A percentile compares a stretch with the other conserved stretches of the same genome.
Evolutionary conservation across 2,329 filamentous ascomycete genomes (phyloP).

Genomic region (Fusarium pseudoanthophilum): DNA sequence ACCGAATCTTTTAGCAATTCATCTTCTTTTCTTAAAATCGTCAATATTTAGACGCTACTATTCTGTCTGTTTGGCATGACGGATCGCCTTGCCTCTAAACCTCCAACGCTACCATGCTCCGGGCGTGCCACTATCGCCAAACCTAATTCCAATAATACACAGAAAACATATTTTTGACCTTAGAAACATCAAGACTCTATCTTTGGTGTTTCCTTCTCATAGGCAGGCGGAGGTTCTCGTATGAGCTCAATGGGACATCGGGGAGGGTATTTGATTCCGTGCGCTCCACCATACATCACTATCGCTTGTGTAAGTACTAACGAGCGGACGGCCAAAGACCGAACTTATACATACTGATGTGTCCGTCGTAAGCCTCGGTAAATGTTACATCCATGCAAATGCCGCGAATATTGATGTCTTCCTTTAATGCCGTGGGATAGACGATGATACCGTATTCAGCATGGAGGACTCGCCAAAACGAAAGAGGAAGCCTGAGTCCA

Average conservation of each 20-base stretch:
- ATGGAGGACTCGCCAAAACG: slow-evolving; percentile 53
- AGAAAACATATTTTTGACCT: background rate
- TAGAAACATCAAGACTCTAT: background rate
- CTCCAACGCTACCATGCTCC: slow-evolving; percentile 14
- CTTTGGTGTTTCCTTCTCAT: slow-evolving; percentile 42
- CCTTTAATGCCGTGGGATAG: slow-evolving; percentile 53
- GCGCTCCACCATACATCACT: slow-evolving; percentile 52
- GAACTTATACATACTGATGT: slow-evolving; percentile 47
- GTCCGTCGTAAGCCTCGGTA: slow-evolving; percentile 51
- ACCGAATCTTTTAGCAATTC: background rate
- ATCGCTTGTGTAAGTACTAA: slow-evolving; percentile 1
- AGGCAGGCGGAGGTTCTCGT: slow-evolving; percentile 51
- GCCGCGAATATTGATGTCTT: slow-evolving; percentile 49
- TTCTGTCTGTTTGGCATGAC: background rate
- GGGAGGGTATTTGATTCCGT: slow-evolving; percentile 45
- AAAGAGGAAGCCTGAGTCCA: slow-evolving; percentile 47
- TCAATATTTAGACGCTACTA: slow-evolving; percentile 14
- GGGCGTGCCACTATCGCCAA: slow-evolving; percentile 7
- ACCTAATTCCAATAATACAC: slow-evolving; percentile 12
- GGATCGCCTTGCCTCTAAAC: background rate
- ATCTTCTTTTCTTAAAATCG: slow-evolving; percentile 2
- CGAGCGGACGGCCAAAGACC: background rate
- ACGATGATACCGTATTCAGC: slow-evolving; percentile 55
- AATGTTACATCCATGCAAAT: slow-evolving; percentile 50
- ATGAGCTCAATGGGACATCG: slow-evolving; percentile 54